Evolutionary conservation across 2,329 filamentous ascomycete species (phyloP).

Genomic region (Alternaria sp.): DNA sequence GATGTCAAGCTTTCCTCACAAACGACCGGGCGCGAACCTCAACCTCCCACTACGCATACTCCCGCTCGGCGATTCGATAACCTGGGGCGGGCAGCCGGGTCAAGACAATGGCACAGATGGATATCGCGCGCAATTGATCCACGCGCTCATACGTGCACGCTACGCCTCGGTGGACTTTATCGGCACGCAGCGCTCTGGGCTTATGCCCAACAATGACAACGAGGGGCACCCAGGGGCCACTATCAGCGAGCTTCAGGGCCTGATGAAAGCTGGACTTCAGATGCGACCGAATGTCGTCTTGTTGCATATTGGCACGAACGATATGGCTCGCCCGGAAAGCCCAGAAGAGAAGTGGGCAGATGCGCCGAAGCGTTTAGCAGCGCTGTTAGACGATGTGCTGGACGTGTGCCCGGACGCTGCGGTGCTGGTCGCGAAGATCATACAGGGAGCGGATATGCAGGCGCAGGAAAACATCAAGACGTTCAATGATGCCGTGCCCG

Average conservation of each 20-base stretch:
- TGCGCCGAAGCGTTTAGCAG: slow-evolving; percentile 43
- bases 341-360: slow-evolving; percentile 19
- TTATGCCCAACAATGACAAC: slow-evolving; percentile 42
- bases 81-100: slow-evolving; percentile 39
- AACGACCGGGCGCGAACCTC: slow-evolving; percentile 1
- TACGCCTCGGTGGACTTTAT: slow-evolving; percentile 35
- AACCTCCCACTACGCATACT: slow-evolving; percentile 27
- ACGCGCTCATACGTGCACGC: slow-evolving; percentile 27
- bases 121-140: slow-evolving; percentile 43
- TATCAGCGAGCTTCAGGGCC: slow-evolving; percentile 36
- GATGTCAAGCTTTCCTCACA: slow-evolving; percentile 4
- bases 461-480: slow-evolving; percentile 18
- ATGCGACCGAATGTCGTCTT: slow-evolving; percentile 31
- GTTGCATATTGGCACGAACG: slow-evolving; percentile 34
- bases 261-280: slow-evolving; percentile 16
- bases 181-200: slow-evolving; percentile 39
- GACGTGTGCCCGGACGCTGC: slow-evolving; percentile 37
- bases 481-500: slow-evolving; percentile 33
- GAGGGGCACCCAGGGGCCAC: slow-evolving; percentile 42
- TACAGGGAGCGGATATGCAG: slow-evolving; percentile 22
- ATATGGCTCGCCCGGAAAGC: slow-evolving; percentile 17
- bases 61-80: slow-evolving; percentile 35
- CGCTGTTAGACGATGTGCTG: slow-evolving; percentile 42
- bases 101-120: slow-evolving; percentile 42
- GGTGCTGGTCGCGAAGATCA: slow-evolving; percentile 48